Conservation (phyloP, 257 asterid genomes). For the Rhazya stricta region DNA sequence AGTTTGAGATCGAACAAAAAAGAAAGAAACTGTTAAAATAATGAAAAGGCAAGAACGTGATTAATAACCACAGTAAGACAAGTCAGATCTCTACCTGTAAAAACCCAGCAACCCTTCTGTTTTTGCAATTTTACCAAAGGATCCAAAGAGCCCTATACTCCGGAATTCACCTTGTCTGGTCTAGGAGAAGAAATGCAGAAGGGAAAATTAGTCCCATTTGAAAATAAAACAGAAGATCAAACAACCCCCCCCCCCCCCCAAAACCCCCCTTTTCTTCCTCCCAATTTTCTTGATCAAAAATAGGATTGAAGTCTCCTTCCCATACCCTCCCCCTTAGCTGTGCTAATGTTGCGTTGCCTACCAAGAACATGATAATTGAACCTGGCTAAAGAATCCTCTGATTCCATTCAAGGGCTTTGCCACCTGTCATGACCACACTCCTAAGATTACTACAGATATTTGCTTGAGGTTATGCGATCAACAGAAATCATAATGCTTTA, state of each 20-base stretch:
- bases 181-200: conserved; percentile 36
- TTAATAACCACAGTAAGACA: neutral
- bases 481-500: neutral
- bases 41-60: neutral
- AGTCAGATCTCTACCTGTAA: conserved; percentile 49
- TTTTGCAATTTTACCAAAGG: conserved; percentile 71
- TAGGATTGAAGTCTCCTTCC: neutral
- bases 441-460: neutral
- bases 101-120: conserved; percentile 86
- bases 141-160: conserved; percentile 71
- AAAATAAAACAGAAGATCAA: neutral
- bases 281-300: neutral
- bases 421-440: neutral
- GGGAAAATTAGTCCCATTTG: conserved; percentile 15
- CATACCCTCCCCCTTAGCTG: neutral
- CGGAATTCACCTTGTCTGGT: conserved; percentile 76
- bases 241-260: neutral
- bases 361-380: neutral
- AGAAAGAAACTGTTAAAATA: neutral
- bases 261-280: neutral
- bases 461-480: neutral
- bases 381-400: neutral
- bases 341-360: neutral
- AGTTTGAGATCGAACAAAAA: neutral
- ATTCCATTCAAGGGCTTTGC: neutral